These are phyloP conservation scores for Pseudotsuga menziesii DNA, from an alignment of 75 land plant species.

Conservation along the genomic window DNA sequence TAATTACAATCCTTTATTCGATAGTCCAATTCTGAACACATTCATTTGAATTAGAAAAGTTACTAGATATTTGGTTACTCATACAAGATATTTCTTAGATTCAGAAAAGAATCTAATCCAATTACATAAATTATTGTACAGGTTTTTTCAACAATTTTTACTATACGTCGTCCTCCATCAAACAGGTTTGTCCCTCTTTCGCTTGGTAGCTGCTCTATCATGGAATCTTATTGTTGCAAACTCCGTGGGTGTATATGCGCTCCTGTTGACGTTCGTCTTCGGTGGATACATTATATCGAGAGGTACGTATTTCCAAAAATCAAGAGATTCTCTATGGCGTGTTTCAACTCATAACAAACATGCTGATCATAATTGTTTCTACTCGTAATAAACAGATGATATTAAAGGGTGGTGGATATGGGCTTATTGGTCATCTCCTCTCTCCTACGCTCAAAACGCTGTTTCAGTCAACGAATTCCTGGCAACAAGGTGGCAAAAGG, in stretches of 20 bases:
- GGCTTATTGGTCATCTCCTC: slow-evolving; percentile 36
- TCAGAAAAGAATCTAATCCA: background rate
- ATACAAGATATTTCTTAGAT: no score
- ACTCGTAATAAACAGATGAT: slow-evolving; percentile 14
- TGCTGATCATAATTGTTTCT: no score
- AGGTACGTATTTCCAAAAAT: background rate
- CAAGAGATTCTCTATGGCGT: no score
- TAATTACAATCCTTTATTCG: no score
- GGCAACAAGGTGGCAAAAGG: slow-evolving; percentile 27
- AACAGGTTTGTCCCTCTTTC: slow-evolving; percentile 20
- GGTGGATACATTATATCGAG: slow-evolving; percentile 32
- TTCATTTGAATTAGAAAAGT: no score
- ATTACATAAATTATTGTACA: slow-evolving; percentile 6
- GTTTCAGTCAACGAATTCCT: slow-evolving; percentile 34
- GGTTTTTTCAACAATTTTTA: slow-evolving; percentile 25
- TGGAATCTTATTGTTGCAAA: slow-evolving; percentile 18
- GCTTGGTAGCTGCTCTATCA: slow-evolving; percentile 21
- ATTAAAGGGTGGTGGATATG: slow-evolving; percentile 36
- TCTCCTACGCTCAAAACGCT: slow-evolving; percentile 31
- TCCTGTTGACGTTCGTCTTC: slow-evolving; percentile 21
- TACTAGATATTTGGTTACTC: slow-evolving; percentile 1
- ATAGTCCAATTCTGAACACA: no score
- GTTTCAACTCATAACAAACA: no score
- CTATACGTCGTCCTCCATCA: slow-evolving; percentile 17
- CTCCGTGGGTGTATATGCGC: slow-evolving; percentile 24